Conservation (phyloP, 83 land plant species). For the Diphasiastrum complanatum region DNA sequence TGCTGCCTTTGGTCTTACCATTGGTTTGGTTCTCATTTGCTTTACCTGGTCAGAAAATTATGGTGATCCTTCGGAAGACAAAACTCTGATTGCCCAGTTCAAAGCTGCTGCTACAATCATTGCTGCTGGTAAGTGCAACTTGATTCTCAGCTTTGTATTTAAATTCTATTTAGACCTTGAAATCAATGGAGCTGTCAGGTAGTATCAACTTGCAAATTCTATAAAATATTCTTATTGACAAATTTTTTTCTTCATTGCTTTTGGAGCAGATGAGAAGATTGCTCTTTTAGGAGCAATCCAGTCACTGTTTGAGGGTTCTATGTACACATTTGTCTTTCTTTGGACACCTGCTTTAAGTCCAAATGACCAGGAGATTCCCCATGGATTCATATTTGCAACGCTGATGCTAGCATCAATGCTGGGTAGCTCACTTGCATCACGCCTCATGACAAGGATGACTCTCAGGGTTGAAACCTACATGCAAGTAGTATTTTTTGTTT, state of each 20-base stretch:
- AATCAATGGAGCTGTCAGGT: too few species aligned
- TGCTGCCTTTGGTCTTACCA: slow-evolving; percentile 4
- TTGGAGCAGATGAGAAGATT: slow-evolving; percentile 9
- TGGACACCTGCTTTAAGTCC: slow-evolving; percentile 6
- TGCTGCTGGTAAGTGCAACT: slow-evolving; percentile 14
- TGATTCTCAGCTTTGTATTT: too few species aligned
- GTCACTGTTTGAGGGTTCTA: slow-evolving; percentile 9
- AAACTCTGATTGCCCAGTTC: slow-evolving; percentile 5
- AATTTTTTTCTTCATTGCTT: not conserved
- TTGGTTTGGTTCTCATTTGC: slow-evolving; percentile 1
- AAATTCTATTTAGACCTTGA: too few species aligned
- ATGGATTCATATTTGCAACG: slow-evolving; percentile 14
- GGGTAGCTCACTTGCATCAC: slow-evolving; percentile 3
- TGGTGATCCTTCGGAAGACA: slow-evolving; percentile 8
- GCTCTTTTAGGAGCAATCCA: slow-evolving; percentile 14
- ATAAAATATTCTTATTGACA: not conserved
- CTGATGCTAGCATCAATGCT: slow-evolving; percentile 14
- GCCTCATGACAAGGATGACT: not conserved
- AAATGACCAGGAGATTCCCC: slow-evolving; percentile 11
- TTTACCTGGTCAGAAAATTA: slow-evolving; percentile 14
- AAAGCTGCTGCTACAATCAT: not conserved
- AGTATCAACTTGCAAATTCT: too few species aligned
- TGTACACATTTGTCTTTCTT: slow-evolving; percentile 13
- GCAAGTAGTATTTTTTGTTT: slow-evolving; percentile 2
- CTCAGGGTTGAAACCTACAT: slow-evolving; percentile 1